Evolutionary conservation across 2,329 filamentous ascomycete species (phyloP), one percentile per base, ranked within the genome.

Genomic region (Xylariaceae sp.): DNA sequence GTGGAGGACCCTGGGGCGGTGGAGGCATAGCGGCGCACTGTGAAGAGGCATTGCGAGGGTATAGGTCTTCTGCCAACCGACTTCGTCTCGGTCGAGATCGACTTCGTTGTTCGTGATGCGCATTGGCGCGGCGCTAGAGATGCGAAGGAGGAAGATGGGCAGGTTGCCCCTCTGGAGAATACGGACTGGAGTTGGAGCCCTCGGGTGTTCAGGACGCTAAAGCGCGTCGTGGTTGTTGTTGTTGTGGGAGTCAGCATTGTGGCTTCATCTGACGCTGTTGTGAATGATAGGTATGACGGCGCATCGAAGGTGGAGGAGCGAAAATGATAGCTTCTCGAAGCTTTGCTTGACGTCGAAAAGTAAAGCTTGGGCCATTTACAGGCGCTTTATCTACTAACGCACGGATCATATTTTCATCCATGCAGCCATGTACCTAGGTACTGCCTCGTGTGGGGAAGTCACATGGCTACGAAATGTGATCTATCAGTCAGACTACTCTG

Each of bases 1-100:
- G 69, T 59, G 18, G 74, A 56, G 10, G 73, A 62, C 14, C 64
- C 54, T 23, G 71, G 50, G 19, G 70, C 63, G 16, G 71, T 65
- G 26, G 65, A 65, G 48, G 64, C 67, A 52, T 67, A 54, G 5
- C 71, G 68, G n/a, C 65, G 66, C 21, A 55, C 20, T 2, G 61
- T 52, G 54, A 68, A 61, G 26, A 63, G 65, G 56, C 59, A 68
- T 52, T 62, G 63, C 23, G 59, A n/a, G 14, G 61, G 51, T 40
- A 56, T 50, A 1, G 63, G 43, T 29, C 48, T 61, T 40, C 57
- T 57, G 44, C 50, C n/a, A 20, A 60, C 50, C 5, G 53, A 40
- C 29, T 50, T 57, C 37, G 59, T 54, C 51, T 58, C 61, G 54
- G 50, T 60, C 10, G 66, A 49, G 42, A 65, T 50, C 19, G 57